Evolutionary conservation across 2,329 filamentous ascomycete species (phyloP), one percentile per base, ranked within the genome.

Genomic region (Nemania sp.): DNA sequence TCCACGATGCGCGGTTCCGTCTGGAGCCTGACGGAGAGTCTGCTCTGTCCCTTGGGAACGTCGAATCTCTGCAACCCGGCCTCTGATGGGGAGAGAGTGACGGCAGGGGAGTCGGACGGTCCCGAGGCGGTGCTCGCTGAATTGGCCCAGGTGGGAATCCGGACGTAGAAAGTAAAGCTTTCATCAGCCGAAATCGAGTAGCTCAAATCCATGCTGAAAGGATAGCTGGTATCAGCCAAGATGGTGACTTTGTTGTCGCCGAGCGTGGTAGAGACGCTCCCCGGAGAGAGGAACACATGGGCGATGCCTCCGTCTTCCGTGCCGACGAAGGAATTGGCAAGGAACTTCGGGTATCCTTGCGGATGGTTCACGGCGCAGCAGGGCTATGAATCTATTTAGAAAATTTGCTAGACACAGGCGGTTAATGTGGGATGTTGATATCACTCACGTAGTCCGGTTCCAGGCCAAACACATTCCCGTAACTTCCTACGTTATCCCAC

Each of bases 311-410:
- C 74, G 12, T 77, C 71, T n/a, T 77, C 77, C 5, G 77, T 75
- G 5, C 67, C 70, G 3, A 81, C 76, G 66, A 78, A 85, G 29
- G 78, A 78, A 51, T 77, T 76, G n/a, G 81, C 77, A 1, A 82
- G 72, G 58, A 82, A 85, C 61, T 86, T 85, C 0, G 83, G 81
- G 66, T 81, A 83, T 3, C 79, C 83, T 69, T 85, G 82, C 0
- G 79, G 80, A 66, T 84, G 80, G 63, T 86, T 86, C 59, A 86
- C 83, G 0, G 82, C 83, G 65, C 83, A 86, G 71, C 83, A 86
- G 5, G 79, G 79, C 70, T 72, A 63, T 58, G 35, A 21, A 32
- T 6, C 2, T 12, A 17, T 6, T 62, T 48, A 62, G 62, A 13
- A 58, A 49, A 15, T 7, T 51, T n/a, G 5, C 17, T 0, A 20